Base-by-base conservation (phyloP, 1,139 yeast species). In the Suhomyces ambrosiae region DNA sequence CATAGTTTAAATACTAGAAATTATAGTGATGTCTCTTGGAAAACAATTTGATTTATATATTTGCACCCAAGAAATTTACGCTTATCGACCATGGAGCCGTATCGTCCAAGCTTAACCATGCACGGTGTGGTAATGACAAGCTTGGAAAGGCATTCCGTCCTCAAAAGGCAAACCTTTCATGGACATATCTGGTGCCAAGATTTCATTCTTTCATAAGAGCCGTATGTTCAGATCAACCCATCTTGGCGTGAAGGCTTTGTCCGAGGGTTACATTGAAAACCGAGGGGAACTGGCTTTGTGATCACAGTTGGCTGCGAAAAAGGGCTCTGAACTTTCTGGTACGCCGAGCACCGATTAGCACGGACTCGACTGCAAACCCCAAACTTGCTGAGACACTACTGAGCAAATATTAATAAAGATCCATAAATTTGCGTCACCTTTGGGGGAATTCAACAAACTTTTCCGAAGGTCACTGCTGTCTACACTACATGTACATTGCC, bases 51-150 rank as follows among this genome's bases (percentile, higher is more conserved):
- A 6, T 9, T 24, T 24, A 5, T 24, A 24, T 24, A 24, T 24
- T 24, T 12, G 27, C 27, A 24, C 15, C 27, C 27, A 24, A 24
- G 15, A 12, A 11, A 24, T 24, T 23, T n/a, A 18, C 12, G 24
- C 24, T 23, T 23, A 23, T 23, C 24, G 24, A 23, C n/a, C 12
- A 23, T 19, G 24, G n/a, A 23, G 24, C 24, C 24, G 24, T 23
- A 23, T 11, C n/a, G 5, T 11, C 5, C 7, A 7, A 5, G 15
- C n/a, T n/a, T 12, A 12, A 9, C 5, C 15, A 12, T 5, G 12
- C 8, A 18, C 8, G 7, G 21, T 5, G 21, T 8, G 21, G 21
- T 18, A 8, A 6, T 18, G 21, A 6, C 8, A 18, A 8, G 8
- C 21, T 8, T 12, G 14, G 27, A 11, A 24, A n/a, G 27, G 27